A percentile compares a stretch with the other conserved stretches of the same genome.
Conservation (phyloP, 352 stramenopile species). For the Thraustotheca clavata region DNA sequence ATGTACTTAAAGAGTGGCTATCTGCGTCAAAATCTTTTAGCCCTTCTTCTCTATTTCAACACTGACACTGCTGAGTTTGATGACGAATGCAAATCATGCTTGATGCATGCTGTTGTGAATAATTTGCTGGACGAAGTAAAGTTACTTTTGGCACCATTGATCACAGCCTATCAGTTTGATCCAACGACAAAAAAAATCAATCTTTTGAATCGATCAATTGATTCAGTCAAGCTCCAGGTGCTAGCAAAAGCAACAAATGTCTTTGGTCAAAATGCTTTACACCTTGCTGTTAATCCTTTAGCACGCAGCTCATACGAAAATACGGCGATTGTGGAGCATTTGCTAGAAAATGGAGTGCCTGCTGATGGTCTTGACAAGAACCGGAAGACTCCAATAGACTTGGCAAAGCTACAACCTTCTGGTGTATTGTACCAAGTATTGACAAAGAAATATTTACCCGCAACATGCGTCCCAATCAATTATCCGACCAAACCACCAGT, state of each 20-base stretch:
- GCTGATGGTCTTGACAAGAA: constrained; percentile 31
- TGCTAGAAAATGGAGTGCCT: constrained; percentile 36
- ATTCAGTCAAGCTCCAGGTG: neutral
- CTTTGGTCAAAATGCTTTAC: constrained; percentile 37
- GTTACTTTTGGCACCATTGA: constrained; percentile 37
- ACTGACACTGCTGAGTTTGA: constrained; percentile 42
- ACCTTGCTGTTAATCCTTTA: constrained; percentile 51
- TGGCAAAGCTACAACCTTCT: constrained; percentile 42
- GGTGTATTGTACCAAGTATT: constrained; percentile 48
- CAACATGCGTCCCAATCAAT: constrained; percentile 23
- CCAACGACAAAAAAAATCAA: neutral
- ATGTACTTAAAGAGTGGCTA: constrained; percentile 28
- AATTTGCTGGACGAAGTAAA: constrained; percentile 43
- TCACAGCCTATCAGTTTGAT: constrained; percentile 22
- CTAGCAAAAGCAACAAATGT: constrained; percentile 29
- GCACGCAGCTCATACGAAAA: constrained; percentile 65
- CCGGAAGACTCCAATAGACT: constrained; percentile 42
- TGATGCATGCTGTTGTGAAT: constrained; percentile 48
- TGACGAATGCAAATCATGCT: constrained; percentile 40
- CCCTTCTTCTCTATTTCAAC: constrained; percentile 45
- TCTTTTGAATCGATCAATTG: too few relatives aligned
- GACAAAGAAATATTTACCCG: constrained; percentile 25
- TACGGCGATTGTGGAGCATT: constrained; percentile 33
- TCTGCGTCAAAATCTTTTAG: constrained; percentile 34
- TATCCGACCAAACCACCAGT: constrained; percentile 24